Conservation (phyloP, 306 rosid species). For the Rosa persica region DNA sequence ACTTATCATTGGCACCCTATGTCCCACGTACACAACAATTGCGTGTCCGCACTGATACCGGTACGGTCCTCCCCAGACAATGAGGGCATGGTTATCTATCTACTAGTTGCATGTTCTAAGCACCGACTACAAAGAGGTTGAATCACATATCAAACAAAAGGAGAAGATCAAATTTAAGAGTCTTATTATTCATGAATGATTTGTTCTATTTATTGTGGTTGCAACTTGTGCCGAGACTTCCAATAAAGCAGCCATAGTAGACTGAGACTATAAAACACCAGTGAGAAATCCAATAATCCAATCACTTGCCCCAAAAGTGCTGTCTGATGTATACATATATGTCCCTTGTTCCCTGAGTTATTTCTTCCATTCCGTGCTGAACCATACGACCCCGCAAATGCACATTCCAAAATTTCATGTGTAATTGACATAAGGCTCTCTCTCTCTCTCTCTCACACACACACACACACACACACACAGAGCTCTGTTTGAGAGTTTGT, state of each 20-base stretch:
- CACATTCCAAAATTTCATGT: neutral
- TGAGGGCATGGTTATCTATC: neutral
- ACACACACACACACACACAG: too few relatives aligned
- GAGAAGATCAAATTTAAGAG: neutral
- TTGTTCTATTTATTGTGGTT: neutral
- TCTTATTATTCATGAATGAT: neutral
- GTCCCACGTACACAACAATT: neutral
- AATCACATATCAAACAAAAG: neutral
- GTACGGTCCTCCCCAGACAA: neutral
- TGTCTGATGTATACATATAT: too few relatives aligned
- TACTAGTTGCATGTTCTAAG: neutral
- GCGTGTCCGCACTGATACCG: neutral
- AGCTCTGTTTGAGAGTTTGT: neutral
- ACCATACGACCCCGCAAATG: neutral
- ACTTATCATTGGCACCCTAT: neutral
- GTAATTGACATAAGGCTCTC: neutral
- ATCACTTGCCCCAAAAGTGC: neutral
- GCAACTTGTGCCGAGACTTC: neutral
- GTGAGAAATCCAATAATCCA: neutral
- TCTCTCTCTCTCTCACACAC: constrained; percentile 1
- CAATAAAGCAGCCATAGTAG: neutral
- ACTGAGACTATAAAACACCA: too few relatives aligned
- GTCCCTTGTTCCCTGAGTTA: neutral
- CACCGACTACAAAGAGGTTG: neutral
- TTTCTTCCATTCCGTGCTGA: neutral